Conservation (phyloP, 2,329 filamentous ascomycete genomes). For the Penicillium palitans region DNA sequence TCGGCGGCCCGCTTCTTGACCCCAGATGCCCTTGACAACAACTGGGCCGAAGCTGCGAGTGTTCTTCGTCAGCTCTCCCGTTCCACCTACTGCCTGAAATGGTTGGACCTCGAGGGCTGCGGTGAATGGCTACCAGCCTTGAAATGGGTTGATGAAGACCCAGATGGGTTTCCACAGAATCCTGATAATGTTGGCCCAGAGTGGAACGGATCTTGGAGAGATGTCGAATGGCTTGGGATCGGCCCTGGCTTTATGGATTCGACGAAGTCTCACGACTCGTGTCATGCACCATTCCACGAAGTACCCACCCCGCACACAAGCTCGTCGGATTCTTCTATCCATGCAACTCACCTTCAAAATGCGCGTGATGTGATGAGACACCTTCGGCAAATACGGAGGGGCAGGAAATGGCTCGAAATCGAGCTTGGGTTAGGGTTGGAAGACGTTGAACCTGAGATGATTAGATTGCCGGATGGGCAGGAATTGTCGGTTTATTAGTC, state of each 20-base stretch:
- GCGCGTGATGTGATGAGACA: constrained; percentile 35
- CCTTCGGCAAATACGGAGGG: constrained; percentile 33
- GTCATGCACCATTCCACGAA: not conserved
- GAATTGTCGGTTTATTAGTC: constrained; percentile 12
- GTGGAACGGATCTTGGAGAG: constrained; percentile 50
- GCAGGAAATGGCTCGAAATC: constrained; percentile 44
- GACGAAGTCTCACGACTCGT: constrained; percentile 8
- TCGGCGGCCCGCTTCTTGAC: constrained; percentile 42
- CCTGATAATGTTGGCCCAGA: constrained; percentile 38
- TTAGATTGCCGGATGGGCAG: constrained; percentile 20
- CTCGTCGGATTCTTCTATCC: not conserved
- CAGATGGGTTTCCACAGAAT: constrained; percentile 28
- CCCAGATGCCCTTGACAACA: constrained; percentile 53
- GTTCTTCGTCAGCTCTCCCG: constrained; percentile 58
- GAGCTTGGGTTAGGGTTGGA: constrained; percentile 26
- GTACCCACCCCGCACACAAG: not conserved
- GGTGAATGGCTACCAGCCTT: constrained; percentile 56
- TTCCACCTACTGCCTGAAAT: constrained; percentile 59
- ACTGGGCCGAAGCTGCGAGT: constrained; percentile 57
- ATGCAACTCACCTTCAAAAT: constrained; percentile 18
- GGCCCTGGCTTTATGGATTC: constrained; percentile 42
- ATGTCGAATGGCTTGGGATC: constrained; percentile 45
- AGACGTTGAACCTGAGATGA: constrained; percentile 19
- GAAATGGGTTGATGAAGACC: constrained; percentile 41
- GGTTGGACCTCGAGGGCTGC: constrained; percentile 64